Evolutionary conservation across 371 early-diverging fungal species (phyloP).

Genomic region (Mucor irregularis): DNA sequence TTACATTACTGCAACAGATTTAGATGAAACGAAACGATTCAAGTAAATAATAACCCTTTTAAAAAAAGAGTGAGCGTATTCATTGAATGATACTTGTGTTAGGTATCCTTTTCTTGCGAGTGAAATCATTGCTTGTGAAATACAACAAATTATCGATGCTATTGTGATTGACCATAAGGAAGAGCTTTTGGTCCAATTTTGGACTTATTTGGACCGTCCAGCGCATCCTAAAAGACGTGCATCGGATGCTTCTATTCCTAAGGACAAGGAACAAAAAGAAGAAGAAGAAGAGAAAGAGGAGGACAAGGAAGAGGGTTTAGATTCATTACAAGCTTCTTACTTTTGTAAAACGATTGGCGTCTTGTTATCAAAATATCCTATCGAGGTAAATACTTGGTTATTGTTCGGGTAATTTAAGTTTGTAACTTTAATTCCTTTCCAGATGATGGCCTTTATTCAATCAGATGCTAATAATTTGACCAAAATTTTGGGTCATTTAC

Average conservation of each 20-base stretch:
- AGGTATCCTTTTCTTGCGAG: slow-evolving; percentile 83
- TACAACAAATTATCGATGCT: slow-evolving; percentile 79
- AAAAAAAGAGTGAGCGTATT: not conserved
- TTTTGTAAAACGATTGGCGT: slow-evolving; percentile 85
- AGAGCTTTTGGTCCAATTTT: slow-evolving; percentile 68
- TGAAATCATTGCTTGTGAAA: slow-evolving; percentile 87
- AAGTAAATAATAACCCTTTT: slow-evolving; percentile 46
- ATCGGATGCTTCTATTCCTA: slow-evolving; percentile 9
- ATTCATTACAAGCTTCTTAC: slow-evolving; percentile 81
- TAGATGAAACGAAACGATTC: slow-evolving; percentile 71
- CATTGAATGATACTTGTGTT: slow-evolving; percentile 5
- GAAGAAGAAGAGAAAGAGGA: not conserved
- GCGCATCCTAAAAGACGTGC: slow-evolving; percentile 34
- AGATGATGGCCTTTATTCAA: slow-evolving; percentile 65
- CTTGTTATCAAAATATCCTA: slow-evolving; percentile 79
- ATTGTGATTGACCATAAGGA: slow-evolving; percentile 55
- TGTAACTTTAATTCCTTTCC: not conserved
- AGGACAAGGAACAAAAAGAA: not conserved
- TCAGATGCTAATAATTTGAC: slow-evolving; percentile 55
- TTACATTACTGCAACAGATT: slow-evolving; percentile 62
- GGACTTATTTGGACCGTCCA: slow-evolving; percentile 76
- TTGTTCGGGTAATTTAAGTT: slow-evolving; percentile 5
- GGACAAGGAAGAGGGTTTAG: slow-evolving; percentile 10
- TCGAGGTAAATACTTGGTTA: slow-evolving; percentile 54
- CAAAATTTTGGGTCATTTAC: slow-evolving; percentile 75